Evolutionary conservation across 2,329 filamentous ascomycete genomes (phyloP).

Genomic region (Cercospora berteroae): DNA sequence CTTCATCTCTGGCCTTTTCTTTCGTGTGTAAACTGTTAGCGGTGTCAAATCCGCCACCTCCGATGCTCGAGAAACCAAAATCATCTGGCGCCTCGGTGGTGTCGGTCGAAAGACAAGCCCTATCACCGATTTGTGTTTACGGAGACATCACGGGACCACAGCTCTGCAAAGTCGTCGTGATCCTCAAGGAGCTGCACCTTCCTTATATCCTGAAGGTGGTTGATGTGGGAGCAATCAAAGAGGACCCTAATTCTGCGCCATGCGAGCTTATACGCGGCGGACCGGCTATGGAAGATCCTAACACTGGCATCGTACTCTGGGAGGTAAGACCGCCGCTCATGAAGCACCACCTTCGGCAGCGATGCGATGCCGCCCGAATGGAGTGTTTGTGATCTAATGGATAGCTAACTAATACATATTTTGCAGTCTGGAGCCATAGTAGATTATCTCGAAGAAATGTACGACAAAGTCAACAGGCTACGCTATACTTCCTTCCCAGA

Average conservation of each 20-base stretch:
- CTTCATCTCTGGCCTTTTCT: conserved; percentile 7
- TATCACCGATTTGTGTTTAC: conserved; percentile 10
- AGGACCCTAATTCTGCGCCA: conserved; percentile 34
- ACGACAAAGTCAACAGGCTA: conserved; percentile 36
- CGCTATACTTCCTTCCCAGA: conserved; percentile 29
- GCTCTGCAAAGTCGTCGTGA: conserved; percentile 14
- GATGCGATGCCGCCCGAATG: neutral
- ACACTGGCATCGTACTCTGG: conserved; percentile 47
- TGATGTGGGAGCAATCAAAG: conserved; percentile 27
- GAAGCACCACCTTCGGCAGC: neutral
- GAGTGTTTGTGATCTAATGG: neutral
- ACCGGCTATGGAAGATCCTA: conserved; percentile 47
- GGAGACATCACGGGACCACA: conserved; percentile 21
- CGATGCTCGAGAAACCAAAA: conserved; percentile 1
- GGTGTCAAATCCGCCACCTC: conserved; percentile 1
- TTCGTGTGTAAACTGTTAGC: conserved; percentile 10
- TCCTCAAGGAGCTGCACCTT: conserved; percentile 13
- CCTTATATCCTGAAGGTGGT: conserved; percentile 12
- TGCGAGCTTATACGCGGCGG: conserved; percentile 48
- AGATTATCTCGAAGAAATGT: conserved; percentile 36
- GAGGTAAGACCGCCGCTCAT: conserved; percentile 37
- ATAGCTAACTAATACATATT: neutral
- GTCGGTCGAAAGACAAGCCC: neutral
- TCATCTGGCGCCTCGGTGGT: neutral
- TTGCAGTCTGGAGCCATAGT: conserved; percentile 35